Evolutionary conservation across 768 basidiomycete species (phyloP).

Genomic region (Mycena maculata): DNA sequence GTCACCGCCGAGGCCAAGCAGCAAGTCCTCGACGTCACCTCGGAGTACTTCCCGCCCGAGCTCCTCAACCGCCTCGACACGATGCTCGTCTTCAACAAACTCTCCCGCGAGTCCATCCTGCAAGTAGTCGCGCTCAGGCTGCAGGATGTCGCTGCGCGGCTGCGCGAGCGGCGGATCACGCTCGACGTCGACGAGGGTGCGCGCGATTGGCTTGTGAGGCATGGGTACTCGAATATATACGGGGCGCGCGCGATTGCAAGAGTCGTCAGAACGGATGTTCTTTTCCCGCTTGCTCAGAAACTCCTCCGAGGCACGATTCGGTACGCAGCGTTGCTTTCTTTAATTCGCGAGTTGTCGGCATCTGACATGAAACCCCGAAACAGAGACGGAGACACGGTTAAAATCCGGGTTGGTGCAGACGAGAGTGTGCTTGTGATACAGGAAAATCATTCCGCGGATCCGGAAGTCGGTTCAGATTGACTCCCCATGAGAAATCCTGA

Average conservation of each 20-base stretch:
- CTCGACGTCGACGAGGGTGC: constrained; percentile 76
- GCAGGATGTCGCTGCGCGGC: constrained; percentile 74
- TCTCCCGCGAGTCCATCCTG: constrained; percentile 78
- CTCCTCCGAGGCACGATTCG: constrained; percentile 83
- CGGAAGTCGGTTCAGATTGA: constrained; percentile 27
- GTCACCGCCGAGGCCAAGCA: constrained; percentile 71
- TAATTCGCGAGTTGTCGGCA: neutral
- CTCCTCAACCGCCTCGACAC: constrained; percentile 90
- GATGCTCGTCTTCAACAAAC: constrained; percentile 91
- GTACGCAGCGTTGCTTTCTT: constrained; percentile 52
- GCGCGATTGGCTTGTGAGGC: constrained; percentile 73
- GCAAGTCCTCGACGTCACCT: constrained; percentile 79
- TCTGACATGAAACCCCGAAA: neutral
- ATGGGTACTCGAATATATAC: constrained; percentile 87
- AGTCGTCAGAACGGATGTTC: constrained; percentile 84
- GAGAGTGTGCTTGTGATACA: constrained; percentile 60
- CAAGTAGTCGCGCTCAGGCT: constrained; percentile 83
- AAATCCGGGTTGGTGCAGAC: constrained; percentile 60
- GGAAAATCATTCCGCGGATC: constrained; percentile 72
- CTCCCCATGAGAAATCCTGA: neutral
- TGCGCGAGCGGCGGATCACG: constrained; percentile 73
- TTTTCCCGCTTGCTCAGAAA: constrained; percentile 83
- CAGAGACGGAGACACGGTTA: constrained; percentile 77
- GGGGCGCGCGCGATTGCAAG: constrained; percentile 90
- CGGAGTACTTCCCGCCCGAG: constrained; percentile 90